Evolutionary conservation across 2,329 filamentous ascomycete genomes (phyloP), one percentile per base, ranked within the genome.

Genomic region (Fusarium domesticum): DNA sequence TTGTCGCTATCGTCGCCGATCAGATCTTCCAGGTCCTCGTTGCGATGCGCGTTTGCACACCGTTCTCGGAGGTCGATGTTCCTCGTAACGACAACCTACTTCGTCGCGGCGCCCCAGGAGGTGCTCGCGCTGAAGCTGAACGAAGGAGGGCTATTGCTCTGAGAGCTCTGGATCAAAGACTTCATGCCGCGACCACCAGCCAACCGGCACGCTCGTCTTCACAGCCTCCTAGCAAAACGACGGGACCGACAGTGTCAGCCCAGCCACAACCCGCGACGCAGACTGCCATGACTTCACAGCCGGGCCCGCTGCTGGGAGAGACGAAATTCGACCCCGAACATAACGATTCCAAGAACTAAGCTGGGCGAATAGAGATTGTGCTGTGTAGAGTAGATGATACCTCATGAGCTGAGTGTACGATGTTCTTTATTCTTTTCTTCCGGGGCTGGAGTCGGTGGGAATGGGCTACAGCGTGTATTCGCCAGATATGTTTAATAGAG

Each of bases 81-180:
- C 85, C 87, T 17, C 81, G 86, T 53, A 88, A 88, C 14, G 80
- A 83, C 39, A 60, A 52, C 10, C 72, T 74, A 48, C 63, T 77
- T 42, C 77, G 76, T 53, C 69, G 80, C 32, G 77, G 76, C 17
- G 77, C 75, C 5, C 83, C 78, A 10, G 77, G 84, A 11, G 81
- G 83, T 39, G 88, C 91, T 38, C 83, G 91, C 47, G 92, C 93
- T 38, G 93, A 97, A 68, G 92, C 92, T 1, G 93, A 97, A 72
- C 76, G 93, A 54, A 81, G 93, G 64, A 80, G 93, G 54, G 91
- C 91, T 1, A 71, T 98, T 54, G 93, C 93, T 1, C 75, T 98
- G 43, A 92, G 92, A 64, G 92, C 91, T 4, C 72, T 98, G 42
- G 93, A 98, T 66, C 90, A 97, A 70, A 79, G 93, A 53, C 73